Evolutionary conservation across 2,329 filamentous ascomycete species (phyloP), one percentile per base, ranked within the genome.

Genomic region (Exutisphaerella laricina): DNA sequence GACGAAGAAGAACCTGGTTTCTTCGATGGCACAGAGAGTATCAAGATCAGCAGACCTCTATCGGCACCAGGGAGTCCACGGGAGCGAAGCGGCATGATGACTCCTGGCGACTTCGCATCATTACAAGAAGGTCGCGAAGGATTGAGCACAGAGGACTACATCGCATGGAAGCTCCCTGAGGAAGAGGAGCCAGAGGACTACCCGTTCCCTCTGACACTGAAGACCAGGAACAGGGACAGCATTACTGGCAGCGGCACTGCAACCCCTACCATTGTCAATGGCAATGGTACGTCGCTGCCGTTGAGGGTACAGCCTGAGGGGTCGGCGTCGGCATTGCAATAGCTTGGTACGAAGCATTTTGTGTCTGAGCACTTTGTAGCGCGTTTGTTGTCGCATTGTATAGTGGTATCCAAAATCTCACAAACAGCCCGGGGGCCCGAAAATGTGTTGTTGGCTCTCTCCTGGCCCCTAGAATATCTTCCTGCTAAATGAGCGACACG

Each of bases 81-180:
- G 49, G 89, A 95, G 63, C 79, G 88, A 23, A 84, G 84, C 31
- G 92, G 92, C 41, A 95, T 96, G 88, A 97, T 98, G 92, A 98
- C 92, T 1, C 92, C 92, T 5, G 92, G 92, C 34, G 92, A 98
- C 66, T 97, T 97, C 74, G 92, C 88, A 20, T 95, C 88, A 56
- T 72, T 98, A 43, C 92, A 97, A 68, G 92, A 98, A 68, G 88
- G 88, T 32, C 84, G 84, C 31, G 92, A 98, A 66, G 89, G 90
- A 1, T 70, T 98, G 56, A 92, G 77, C 70, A 97, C 92, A 0
- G 92, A 98, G 68, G 92, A 98, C 63, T 97, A 98, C 66, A 88
- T 97, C 60, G 85, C 90, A 22, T 98, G 92, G 92, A 95, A 94
- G 70, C 73, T 97, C 46, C 92, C 90, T 85, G 60, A 62, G 41